Evolutionary conservation across 1,284 basidiomycete genomes (phyloP), one percentile per base, ranked within the genome.

Genomic region (Fistulinella cinereoalba): DNA sequence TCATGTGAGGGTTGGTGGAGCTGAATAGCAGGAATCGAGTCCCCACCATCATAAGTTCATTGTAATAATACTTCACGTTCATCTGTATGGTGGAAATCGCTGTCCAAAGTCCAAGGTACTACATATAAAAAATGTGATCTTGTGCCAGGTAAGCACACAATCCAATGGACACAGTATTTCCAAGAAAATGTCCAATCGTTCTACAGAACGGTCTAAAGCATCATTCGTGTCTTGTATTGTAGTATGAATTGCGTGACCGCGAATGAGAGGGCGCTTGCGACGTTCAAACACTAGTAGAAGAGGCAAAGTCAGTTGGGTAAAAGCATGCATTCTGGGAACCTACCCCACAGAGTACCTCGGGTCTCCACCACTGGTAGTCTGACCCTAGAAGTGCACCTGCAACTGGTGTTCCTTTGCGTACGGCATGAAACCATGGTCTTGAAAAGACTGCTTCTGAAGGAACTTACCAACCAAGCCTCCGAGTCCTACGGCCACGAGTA

Each of bases 301-400:
- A 27, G 36, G 33, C 18, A 37, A 32, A 7, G 36, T 57, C 42
- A 58, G 44, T 4, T 18, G 15, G 25, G 25, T 12, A 32, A 36
- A 19, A 28, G 13, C 15, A 38, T 18, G 3, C 16, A 19, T 41
- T 32, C 8, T 21, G 40, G 24, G 24, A 10, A 29, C 57, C 52
- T 41, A 65, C 64, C 42, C 64, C 58, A 46, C 56, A 66, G 37
- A 66, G 45, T 34, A 61, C 46, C 13, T 52, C 50, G 4, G 59
- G 58, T 31, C 29, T 50, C 61, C 61, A 63, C 64, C 64, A 67
- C 18, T 3, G 1, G 23, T 58, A 53, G 29, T 50, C 32, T 25
- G 52, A 27, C 19, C 57, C 61, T 19, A 63, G 23, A 24, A 67
- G 52, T 38, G 50, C 60, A n/a, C 64, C 61, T 31, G 62, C 57